These are phyloP conservation scores for Rhynchosporium graminicola DNA, from an alignment of 2,329 filamentous ascomycete species.

Conservation along the genomic window DNA sequence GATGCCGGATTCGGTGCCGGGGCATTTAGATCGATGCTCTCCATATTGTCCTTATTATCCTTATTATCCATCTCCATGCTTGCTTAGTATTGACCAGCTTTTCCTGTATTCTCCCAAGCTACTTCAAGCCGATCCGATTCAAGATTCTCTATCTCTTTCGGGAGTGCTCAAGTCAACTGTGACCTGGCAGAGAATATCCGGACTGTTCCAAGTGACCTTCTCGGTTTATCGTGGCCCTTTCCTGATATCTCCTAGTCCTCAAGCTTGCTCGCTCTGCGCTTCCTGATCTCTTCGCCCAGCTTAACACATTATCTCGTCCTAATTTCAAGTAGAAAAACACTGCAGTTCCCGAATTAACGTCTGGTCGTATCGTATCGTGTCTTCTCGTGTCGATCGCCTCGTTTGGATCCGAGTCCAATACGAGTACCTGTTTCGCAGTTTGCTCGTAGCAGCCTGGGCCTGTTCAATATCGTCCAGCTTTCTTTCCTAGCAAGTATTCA, in stretches of 20 bases:
- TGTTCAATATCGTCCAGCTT: too few species aligned
- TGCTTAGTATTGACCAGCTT: not conserved
- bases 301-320: constrained; percentile 4
- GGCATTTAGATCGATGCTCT: constrained; percentile 24
- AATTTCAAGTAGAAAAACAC: not conserved
- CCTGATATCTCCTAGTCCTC: not conserved
- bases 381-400: not conserved
- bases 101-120: not conserved
- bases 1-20: constrained; percentile 12
- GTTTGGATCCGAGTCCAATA: not conserved
- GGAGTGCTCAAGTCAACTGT: not conserved
- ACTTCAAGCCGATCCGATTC: not conserved
- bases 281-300: constrained; percentile 1
- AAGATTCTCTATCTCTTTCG: not conserved
- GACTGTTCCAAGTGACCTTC: not conserved
- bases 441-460: too few species aligned
- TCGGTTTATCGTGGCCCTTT: not conserved
- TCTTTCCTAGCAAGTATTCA: too few species aligned
- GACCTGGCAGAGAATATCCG: too few species aligned
- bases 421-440: too few species aligned
- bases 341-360: not conserved
- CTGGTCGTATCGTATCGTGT: not conserved
- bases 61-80: not conserved
- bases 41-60: constrained; percentile 23
- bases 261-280: not conserved